These are phyloP conservation scores for Henningerozyma blattae DNA, from an alignment of 805 yeast genomes.

Conservation along the genomic window DNA sequence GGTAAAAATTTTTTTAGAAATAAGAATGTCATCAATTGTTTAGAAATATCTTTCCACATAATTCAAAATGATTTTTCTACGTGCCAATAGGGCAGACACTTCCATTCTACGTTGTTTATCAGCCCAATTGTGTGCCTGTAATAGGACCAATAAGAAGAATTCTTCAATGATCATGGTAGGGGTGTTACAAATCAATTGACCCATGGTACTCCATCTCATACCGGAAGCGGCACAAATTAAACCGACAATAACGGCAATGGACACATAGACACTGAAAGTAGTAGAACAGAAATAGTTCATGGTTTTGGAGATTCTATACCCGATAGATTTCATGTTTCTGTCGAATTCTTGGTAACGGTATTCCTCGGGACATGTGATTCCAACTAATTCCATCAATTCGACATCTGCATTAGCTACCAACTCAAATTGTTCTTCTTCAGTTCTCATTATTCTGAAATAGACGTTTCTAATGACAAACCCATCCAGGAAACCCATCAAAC, in stretches of 20 bases:
- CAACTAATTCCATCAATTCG: slow-evolving; percentile 19
- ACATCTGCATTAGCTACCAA: slow-evolving; percentile 23
- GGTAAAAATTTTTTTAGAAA: neutral
- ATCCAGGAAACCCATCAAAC: slow-evolving; percentile 32
- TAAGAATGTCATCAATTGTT: neutral
- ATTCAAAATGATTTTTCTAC: slow-evolving; percentile 11
- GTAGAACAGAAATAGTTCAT: slow-evolving; percentile 25
- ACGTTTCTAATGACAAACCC: slow-evolving; percentile 32
- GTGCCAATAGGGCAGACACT: slow-evolving; percentile 11
- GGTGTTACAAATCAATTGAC: slow-evolving; percentile 29
- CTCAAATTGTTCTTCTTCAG: slow-evolving; percentile 18
- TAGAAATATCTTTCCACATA: slow-evolving; percentile 2
- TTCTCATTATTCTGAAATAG: slow-evolving; percentile 19
- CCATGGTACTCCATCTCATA: slow-evolving; percentile 29
- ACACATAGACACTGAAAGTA: slow-evolving; percentile 22
- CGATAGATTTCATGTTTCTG: slow-evolving; percentile 5
- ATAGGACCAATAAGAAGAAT: slow-evolving; percentile 27
- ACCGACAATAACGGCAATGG: slow-evolving; percentile 20
- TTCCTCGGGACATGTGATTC: slow-evolving; percentile 16
- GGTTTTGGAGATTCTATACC: slow-evolving; percentile 12
- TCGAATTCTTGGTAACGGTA: slow-evolving; percentile 4
- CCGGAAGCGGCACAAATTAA: slow-evolving; percentile 25
- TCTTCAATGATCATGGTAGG: slow-evolving; percentile 35
- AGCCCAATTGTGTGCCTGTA: slow-evolving; percentile 29
- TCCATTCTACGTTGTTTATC: slow-evolving; percentile 18